Base-by-base conservation (phyloP, 352 stramenopile genomes). In the Pythium dissotocum region DNA sequence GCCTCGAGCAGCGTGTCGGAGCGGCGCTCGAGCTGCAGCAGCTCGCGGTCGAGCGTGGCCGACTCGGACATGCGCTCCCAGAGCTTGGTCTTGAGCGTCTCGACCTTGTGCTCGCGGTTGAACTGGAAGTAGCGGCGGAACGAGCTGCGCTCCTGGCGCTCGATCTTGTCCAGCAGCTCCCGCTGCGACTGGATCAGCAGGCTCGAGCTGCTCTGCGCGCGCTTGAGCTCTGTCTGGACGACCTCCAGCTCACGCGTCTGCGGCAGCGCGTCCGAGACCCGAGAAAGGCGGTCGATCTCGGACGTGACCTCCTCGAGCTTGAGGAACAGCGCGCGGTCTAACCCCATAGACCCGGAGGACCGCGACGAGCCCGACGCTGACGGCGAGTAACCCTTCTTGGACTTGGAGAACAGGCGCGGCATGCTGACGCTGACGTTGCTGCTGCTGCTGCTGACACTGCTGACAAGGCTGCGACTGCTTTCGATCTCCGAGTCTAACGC, bases 91-190 rank as follows among this genome's bases (percentile, higher is more conserved):
- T 89, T 89, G 40, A 91, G 70, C 52, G 75, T 70, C 51, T 88
- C 75, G 12, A 76, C 65, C 58, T 83, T 83, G 9, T 71, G 73
- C 21, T 83, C 79, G 38, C 78, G 77, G 52, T 83, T 86, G 58
- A 88, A 65, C 51, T 73, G 63, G 40, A 93, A 72, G 49, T 88
- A 91, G 52, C 83, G 77, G 4, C 82, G 78, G 46, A 89, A 73
- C 52, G 76, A 65, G 8, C 69, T 75, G 49, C 78, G 75, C 61
- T 93, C 85, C 49, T 90, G 73, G 48, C 82, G 80, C 65, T 89
- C 85, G n/a, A 90, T 78, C 63, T 86, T 78, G 32, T 83, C 78
- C 30, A 85, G 83, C 65, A 93, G 77, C 59, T 85, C 76, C 54
- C 85, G 84, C 67, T 91, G 84, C 28, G 76, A 79, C 36, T 78